These are phyloP conservation scores for Schwanniomyces occidentalis DNA, from an alignment of 805 yeast genomes.

Conservation along the genomic window DNA sequence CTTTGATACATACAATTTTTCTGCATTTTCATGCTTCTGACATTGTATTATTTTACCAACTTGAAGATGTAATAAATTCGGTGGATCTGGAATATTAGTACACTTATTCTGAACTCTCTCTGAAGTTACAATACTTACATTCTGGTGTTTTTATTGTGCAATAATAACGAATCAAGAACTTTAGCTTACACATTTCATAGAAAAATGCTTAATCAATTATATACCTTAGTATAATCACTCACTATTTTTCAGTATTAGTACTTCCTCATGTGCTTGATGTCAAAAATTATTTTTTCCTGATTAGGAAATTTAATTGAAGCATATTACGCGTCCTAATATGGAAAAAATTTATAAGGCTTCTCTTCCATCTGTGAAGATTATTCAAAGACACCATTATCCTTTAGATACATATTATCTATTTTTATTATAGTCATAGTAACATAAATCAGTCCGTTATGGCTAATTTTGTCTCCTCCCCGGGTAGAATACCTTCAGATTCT, in stretches of 20 bases:
- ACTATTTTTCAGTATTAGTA: too few relatives aligned
- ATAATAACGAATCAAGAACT: not conserved
- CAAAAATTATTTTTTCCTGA: constrained; percentile 14
- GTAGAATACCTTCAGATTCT: constrained; percentile 45
- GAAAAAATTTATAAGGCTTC: too few relatives aligned
- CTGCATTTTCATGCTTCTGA: constrained; percentile 55
- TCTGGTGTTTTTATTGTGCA: not conserved
- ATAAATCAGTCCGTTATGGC: constrained; percentile 25
- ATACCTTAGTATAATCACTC: too few relatives aligned
- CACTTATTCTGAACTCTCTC: constrained; percentile 1
- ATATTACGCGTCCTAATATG: constrained; percentile 15
- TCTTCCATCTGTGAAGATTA: too few relatives aligned
- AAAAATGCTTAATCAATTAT: too few relatives aligned
- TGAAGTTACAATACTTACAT: constrained; percentile 6
- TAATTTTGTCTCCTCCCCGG: constrained; percentile 45
- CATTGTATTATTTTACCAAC: constrained; percentile 53
- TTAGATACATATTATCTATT: constrained; percentile 1
- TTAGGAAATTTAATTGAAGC: constrained; percentile 15
- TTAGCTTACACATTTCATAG: too few relatives aligned
- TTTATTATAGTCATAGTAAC: not conserved
- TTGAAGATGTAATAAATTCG: constrained; percentile 25
- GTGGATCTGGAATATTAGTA: constrained; percentile 11
- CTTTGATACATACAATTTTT: constrained; percentile 56
- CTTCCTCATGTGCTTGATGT: too few relatives aligned
- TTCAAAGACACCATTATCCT: not conserved